Percentiles rank a stretch among this genome's conserved stretches.
Evolutionary conservation across 2,329 filamentous ascomycete genomes (phyloP).

Genomic region (Canariomyces notabilis): DNA sequence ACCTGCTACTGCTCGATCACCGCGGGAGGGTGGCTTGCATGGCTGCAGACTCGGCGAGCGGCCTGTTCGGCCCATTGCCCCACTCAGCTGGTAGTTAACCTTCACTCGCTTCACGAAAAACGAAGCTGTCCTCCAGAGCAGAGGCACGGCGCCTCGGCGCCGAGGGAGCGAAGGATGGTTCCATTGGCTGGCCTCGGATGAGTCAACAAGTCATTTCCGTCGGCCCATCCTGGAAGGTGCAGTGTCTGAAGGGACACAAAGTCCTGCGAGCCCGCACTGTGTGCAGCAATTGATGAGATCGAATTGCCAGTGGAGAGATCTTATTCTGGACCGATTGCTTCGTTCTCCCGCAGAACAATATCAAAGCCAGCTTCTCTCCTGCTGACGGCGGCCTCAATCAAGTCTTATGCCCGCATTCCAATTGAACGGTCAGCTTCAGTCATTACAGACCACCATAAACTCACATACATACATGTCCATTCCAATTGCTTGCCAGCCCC

Average conservation of each 20-base stretch:
- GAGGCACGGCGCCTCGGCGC: neutral
- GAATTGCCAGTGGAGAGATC: neutral
- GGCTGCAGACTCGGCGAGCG: slow-evolving; percentile 26
- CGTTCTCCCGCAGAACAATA: too few species aligned
- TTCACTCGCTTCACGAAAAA: slow-evolving; percentile 1
- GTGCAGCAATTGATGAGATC: neutral
- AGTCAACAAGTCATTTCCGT: slow-evolving; percentile 10
- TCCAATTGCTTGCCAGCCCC: too few species aligned
- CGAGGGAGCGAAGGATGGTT: neutral
- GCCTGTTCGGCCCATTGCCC: slow-evolving; percentile 7
- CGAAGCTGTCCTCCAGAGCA: slow-evolving; percentile 8
- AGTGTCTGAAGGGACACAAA: too few species aligned
- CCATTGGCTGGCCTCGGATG: slow-evolving; percentile 12
- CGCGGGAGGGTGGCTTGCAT: slow-evolving; percentile 17
- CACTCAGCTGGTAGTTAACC: neutral
- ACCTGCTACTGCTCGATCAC: slow-evolving; percentile 12
- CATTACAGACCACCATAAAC: too few species aligned
- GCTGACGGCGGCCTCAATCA: too few species aligned
- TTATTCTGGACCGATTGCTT: neutral
- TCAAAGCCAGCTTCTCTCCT: too few species aligned
- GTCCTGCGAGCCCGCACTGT: too few species aligned
- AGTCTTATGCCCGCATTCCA: too few species aligned
- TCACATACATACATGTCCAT: too few species aligned
- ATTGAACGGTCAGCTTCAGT: too few species aligned
- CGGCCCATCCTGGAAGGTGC: slow-evolving; percentile 9